Conservation (phyloP, 768 basidiomycete species). For the Sporobolomyces phaffii region DNA sequence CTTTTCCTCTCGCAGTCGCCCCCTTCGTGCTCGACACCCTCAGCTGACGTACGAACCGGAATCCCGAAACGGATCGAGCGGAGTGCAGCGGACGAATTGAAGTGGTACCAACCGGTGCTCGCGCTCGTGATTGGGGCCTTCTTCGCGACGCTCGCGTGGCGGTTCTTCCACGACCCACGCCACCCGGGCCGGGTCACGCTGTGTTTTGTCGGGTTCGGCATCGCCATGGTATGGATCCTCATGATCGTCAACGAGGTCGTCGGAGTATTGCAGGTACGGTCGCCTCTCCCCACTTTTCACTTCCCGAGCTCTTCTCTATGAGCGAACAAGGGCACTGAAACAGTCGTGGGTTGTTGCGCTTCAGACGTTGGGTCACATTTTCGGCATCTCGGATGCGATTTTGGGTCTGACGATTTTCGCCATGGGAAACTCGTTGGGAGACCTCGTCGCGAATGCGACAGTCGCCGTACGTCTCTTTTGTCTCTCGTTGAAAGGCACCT, state of each 20-base stretch:
- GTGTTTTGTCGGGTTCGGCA: conserved; percentile 83
- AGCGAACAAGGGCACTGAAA: too few relatives aligned
- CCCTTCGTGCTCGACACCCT: conserved; percentile 15
- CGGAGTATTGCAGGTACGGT: conserved; percentile 69
- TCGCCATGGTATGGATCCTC: conserved; percentile 95
- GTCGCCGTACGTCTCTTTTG: conserved; percentile 57
- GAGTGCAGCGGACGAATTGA: conserved; percentile 27
- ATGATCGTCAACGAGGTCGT: conserved; percentile 96
- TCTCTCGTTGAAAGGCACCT: too few relatives aligned
- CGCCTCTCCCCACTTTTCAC: neutral
- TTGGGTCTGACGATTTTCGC: conserved; percentile 96
- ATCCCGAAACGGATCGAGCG: too few relatives aligned
- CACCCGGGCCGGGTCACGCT: conserved; percentile 58
- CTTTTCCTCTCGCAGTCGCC: conserved; percentile 22
- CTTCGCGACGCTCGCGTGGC: conserved; percentile 55
- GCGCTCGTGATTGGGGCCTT: conserved; percentile 56
- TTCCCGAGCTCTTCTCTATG: too few relatives aligned
- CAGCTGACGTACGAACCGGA: neutral
- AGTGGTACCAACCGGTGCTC: conserved; percentile 55
- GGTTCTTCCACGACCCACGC: conserved; percentile 57
- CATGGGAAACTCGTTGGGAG: conserved; percentile 89
- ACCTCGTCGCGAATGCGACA: conserved; percentile 93
- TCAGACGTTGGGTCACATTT: conserved; percentile 85
- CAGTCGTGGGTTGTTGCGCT: too few relatives aligned
- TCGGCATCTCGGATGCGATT: conserved; percentile 93